Percentiles rank a stretch among this genome's conserved stretches.
phyloP scores from a whole-genome alignment of 257 asterid genomes.

The Przewalskia tangutica region DNA sequence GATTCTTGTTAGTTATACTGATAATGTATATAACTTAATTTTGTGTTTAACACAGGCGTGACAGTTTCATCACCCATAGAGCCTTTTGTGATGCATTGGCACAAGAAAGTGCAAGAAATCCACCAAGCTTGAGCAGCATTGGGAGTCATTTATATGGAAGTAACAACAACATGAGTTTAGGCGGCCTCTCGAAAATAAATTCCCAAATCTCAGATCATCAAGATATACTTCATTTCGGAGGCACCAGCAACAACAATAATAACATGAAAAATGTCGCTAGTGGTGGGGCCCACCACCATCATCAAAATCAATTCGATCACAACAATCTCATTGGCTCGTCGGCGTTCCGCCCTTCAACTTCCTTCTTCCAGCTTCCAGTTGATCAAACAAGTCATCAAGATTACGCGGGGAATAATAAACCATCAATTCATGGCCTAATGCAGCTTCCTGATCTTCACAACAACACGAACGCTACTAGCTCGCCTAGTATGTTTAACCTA shows the following conservation, averaged over 20 bases:
- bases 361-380: conserved; percentile 10
- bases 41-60: neutral
- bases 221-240: neutral
- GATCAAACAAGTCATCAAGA: conserved; percentile 20
- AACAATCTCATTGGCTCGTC: neutral
- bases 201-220: neutral
- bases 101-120: conserved; percentile 65
- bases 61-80: conserved; percentile 11
- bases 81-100: conserved; percentile 94
- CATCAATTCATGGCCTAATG: conserved; percentile 47
- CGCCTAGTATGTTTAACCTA: conserved; percentile 37
- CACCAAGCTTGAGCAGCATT: conserved; percentile 44
- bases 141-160: conserved; percentile 38
- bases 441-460: conserved; percentile 57
- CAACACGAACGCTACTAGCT: neutral
- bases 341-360: conserved; percentile 5
- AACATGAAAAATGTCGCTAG: neutral
- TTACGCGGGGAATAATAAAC: conserved; percentile 16
- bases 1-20: neutral
- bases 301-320: conserved; percentile 5
- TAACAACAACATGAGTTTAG: conserved; percentile 19
- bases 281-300: neutral
- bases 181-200: conserved; percentile 43
- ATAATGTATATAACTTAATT: neutral
- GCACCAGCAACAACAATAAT: neutral